These are phyloP conservation scores for Volvox carteri DNA, from an alignment of 163 green algal species.

Conservation along the genomic window DNA sequence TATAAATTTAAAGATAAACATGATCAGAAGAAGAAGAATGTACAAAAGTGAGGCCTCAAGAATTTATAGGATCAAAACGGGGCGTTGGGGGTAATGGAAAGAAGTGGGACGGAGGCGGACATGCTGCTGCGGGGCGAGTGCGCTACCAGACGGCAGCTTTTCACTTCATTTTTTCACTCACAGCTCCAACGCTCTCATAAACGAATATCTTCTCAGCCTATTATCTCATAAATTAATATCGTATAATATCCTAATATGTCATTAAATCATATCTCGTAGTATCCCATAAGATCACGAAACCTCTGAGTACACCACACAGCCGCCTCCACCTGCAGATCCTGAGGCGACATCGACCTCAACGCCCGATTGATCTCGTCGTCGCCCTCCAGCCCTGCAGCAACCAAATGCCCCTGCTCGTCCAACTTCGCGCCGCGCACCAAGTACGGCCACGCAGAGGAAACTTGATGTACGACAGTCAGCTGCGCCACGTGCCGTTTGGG, in stretches of 20 bases:
- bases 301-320: neutral
- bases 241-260: no score
- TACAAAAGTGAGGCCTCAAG: no score
- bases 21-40: no score
- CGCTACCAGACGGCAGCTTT: no score
- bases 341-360: neutral
- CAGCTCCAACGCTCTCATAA: neutral
- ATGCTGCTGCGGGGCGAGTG: no score
- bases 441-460: slow-evolving; percentile 27
- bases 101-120: no score
- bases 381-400: neutral
- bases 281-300: no score
- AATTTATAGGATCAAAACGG: no score
- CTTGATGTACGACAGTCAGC: neutral
- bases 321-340: neutral
- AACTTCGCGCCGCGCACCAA: neutral
- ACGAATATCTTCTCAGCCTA: neutral
- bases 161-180: neutral
- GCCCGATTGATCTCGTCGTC: slow-evolving; percentile 4
- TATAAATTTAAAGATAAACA: neutral
- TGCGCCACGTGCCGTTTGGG: neutral
- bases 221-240: no score
- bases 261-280: no score
- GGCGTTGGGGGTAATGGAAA: no score
- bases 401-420: neutral